Conservation (phyloP, 2,329 filamentous ascomycete genomes). For the Aspergillus texensis region DNA sequence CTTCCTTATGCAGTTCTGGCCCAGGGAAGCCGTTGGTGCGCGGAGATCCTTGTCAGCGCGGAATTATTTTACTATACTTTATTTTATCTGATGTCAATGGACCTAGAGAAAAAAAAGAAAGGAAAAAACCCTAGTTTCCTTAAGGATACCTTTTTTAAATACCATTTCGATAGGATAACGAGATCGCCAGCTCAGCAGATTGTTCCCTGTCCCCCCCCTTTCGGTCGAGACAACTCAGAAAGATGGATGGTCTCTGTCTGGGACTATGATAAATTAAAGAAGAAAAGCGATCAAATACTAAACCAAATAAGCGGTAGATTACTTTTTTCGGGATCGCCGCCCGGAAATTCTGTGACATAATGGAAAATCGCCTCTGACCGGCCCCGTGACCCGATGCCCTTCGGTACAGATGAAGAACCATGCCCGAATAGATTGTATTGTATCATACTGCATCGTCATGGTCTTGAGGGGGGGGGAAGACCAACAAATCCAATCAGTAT, state of each 20-base stretch:
- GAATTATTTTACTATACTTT: background rate
- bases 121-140: too few species aligned
- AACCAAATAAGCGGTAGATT: background rate
- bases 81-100: background rate
- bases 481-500: too few species aligned
- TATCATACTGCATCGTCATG: background rate
- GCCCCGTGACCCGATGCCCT: constrained; percentile 16
- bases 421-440: background rate
- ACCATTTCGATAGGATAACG: background rate
- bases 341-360: constrained; percentile 28
- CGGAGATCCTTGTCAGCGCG: background rate
- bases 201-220: background rate
- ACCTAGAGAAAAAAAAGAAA: too few species aligned
- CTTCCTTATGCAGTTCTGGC: constrained; percentile 8
- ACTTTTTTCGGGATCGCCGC: constrained; percentile 17
- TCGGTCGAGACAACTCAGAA: background rate
- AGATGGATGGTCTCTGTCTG: background rate
- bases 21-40: background rate
- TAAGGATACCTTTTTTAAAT: background rate
- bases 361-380: constrained; percentile 20
- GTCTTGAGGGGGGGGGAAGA: background rate
- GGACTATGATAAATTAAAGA: background rate
- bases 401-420: background rate
- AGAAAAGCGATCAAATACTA: background rate
- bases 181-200: background rate